phyloP scores from a whole-genome alignment of 805 yeast genomes.

The Metschnikowia hibisci region DNA sequence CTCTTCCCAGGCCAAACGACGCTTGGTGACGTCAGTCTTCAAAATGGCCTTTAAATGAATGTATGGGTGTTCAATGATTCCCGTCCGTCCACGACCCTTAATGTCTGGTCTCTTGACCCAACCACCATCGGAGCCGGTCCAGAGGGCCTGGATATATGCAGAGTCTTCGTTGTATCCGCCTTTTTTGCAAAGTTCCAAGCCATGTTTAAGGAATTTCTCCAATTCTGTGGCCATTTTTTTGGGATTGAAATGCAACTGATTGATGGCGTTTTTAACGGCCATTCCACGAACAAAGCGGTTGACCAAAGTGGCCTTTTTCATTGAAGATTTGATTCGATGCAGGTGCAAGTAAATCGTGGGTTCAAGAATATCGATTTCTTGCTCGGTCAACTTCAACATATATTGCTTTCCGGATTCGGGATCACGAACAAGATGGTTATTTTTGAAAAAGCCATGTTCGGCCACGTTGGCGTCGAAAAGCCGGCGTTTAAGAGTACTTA shows the following conservation, averaged over 20 bases:
- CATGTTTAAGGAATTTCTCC: slow-evolving; percentile 68
- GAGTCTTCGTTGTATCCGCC: slow-evolving; percentile 57
- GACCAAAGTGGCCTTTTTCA: slow-evolving; percentile 81
- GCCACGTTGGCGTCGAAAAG: slow-evolving; percentile 60
- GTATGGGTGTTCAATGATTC: slow-evolving; percentile 69
- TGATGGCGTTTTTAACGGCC: slow-evolving; percentile 73
- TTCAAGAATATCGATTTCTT: slow-evolving; percentile 75
- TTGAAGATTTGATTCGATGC: slow-evolving; percentile 78
- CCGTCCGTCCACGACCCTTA: slow-evolving; percentile 89
- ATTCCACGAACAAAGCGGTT: slow-evolving; percentile 71
- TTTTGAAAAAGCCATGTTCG: slow-evolving; percentile 65
- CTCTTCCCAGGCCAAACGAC: slow-evolving; percentile 58
- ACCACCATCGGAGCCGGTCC: slow-evolving; percentile 89
- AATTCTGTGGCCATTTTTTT: slow-evolving; percentile 78
- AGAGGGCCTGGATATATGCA: slow-evolving; percentile 71
- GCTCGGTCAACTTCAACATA: slow-evolving; percentile 52
- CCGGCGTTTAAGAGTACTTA: slow-evolving; percentile 68
- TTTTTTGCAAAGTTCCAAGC: slow-evolving; percentile 62
- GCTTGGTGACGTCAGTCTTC: slow-evolving; percentile 60
- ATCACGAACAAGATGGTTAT: slow-evolving; percentile 45
- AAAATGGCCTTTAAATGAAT: slow-evolving; percentile 79
- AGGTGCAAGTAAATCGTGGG: slow-evolving; percentile 84
- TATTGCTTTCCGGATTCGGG: slow-evolving; percentile 45
- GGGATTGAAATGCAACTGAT: slow-evolving; percentile 84
- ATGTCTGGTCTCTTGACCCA: slow-evolving; percentile 68